Base-by-base conservation (phyloP, 2,329 filamentous ascomycete genomes). In the Nigrospora osmanthi region DNA sequence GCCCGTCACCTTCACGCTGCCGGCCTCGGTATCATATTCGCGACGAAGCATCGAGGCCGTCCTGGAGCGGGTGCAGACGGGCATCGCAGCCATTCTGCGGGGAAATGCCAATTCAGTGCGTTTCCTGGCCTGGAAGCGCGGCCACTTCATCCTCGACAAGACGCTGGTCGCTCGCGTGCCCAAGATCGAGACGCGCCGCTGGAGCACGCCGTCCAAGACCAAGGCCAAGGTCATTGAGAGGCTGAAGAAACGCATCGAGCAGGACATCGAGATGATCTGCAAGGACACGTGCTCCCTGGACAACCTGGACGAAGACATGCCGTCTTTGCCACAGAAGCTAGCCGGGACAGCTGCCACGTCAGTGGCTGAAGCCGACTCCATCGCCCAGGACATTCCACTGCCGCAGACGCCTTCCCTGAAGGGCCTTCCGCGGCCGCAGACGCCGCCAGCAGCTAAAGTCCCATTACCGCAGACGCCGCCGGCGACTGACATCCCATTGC, bases 91-190 rank as follows among this genome's bases (percentile, higher is more conserved):
- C 43, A 65, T 73, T 6, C 62, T 78, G 19, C 65, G 68, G 40
- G 67, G 69, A 19, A 67, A 72, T 46, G 68, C 72, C 19, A 63
- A 68, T 35, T 65, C 69, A 6, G 62, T 76, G 42, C 71, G 67
- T 17, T 60, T 78, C 54, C 68, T 64, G 3, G 68, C 70, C 7
- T 64, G 73, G 50, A 78, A 78, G 54, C 68, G 74, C 37, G 75
- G 75, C 0, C 75, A 78, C 45, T 65, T 75, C 17, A 65, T 78
- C 13, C 48, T 75, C n/a, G 69, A 75, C 54, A 73, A 73, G 50
- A 68, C 67, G 6, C 58, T 76, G 10, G 62, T 70, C 12, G 65
- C 70, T 9, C 60, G 61, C 30, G 59, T 61, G 14, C 57, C 58
- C 14, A 45, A 31, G 23, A 28, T 37, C 2, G 38, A 30, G 13